phyloP scores from a whole-genome alignment of 1,284 basidiomycete genomes.

The Melampsora abietis-canadensis region DNA sequence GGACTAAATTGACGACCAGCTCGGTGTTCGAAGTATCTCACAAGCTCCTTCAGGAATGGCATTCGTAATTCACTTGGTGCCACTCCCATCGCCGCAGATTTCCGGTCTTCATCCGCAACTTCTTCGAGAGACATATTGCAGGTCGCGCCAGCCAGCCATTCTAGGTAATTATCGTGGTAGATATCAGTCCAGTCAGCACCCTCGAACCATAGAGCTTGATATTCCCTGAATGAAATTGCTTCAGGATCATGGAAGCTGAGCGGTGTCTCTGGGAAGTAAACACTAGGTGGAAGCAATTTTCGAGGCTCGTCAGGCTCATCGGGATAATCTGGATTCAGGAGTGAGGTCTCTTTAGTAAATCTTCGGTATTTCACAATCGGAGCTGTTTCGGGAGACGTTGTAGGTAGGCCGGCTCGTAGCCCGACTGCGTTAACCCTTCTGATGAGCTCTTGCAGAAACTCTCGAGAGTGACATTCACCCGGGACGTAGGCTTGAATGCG shows the following conservation, averaged over 20 bases:
- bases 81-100: conserved; percentile 8
- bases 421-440: conserved; percentile 22
- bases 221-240: conserved; percentile 27
- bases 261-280: background rate
- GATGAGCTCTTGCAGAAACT: conserved; percentile 16
- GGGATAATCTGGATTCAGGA: background rate
- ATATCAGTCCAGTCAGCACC: conserved; percentile 30
- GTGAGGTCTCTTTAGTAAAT: conserved; percentile 7
- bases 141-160: conserved; percentile 25
- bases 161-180: conserved; percentile 16
- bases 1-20: conserved; percentile 13
- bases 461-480: conserved; percentile 13
- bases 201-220: conserved; percentile 25
- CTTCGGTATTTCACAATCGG: background rate
- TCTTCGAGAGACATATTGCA: conserved; percentile 15
- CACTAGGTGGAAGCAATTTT: conserved; percentile 2
- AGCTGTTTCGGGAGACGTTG: too few relatives aligned
- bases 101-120: conserved; percentile 18
- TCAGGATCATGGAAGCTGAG: conserved; percentile 24
- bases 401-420: conserved; percentile 6
- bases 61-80: background rate
- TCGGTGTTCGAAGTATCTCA: conserved; percentile 16
- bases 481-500: conserved; percentile 2
- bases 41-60: conserved; percentile 16
- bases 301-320: background rate